phyloP scores from a whole-genome alignment of 192 early-diverging fungal species.

The Coemansia umbellata region DNA sequence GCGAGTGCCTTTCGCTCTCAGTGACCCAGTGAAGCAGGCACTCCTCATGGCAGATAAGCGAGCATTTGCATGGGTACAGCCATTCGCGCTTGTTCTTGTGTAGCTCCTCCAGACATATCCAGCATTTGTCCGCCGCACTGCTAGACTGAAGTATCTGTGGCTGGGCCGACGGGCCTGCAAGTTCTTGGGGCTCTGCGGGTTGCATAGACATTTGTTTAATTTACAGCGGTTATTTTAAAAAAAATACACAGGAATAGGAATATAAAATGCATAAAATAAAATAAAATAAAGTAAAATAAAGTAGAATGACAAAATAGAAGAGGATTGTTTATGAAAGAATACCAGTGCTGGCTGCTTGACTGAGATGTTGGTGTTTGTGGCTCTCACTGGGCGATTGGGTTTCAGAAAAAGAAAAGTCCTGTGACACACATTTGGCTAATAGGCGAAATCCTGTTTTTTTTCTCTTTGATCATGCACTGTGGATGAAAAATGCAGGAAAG shows the following conservation, averaged over 20 bases:
- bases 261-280: neutral
- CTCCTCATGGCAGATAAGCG: conserved; percentile 73
- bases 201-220: too few species aligned
- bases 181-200: neutral
- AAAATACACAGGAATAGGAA: neutral
- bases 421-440: too few species aligned
- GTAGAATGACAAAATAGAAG: neutral
- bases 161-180: neutral
- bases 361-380: too few species aligned
- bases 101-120: conserved; percentile 76
- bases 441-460: too few species aligned
- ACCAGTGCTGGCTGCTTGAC: too few species aligned
- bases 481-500: too few species aligned
- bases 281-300: conserved; percentile 1
- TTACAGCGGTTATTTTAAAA: neutral
- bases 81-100: conserved; percentile 57
- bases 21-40: conserved; percentile 73
- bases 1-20: conserved; percentile 55
- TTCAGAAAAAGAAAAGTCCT: too few species aligned
- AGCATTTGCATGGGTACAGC: conserved; percentile 70
- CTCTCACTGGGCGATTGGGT: too few species aligned
- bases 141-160: neutral
- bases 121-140: conserved; percentile 51
- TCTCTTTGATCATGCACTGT: too few species aligned
- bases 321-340: too few species aligned